Base-by-base conservation (phyloP, 305 asterid species). In the Fraxinus ornus region DNA sequence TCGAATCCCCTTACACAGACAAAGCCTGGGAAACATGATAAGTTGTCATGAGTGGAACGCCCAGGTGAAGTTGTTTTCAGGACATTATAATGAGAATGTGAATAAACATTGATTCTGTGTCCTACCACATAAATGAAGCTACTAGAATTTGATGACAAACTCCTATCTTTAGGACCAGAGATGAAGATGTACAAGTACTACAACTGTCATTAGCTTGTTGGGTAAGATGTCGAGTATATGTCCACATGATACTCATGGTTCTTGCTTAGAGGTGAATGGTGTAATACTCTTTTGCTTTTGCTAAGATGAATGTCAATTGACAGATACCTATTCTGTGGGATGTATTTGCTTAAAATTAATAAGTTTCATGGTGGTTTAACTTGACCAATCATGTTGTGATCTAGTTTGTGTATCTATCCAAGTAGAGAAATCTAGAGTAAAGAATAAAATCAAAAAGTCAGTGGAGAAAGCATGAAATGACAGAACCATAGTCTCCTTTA, bases 1-100 rank as follows among this genome's bases (percentile, higher is more conserved):
- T 95, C 99, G 80, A 95, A 95, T 70, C 98, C 99, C 85, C 98
- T 89, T 35, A 95, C 98, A 80, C 98, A 95, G 71, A 95, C 97
- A 78, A 91, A 93, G 62, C 98, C 97, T 94, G 95, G 12, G 84
- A 68, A 83, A 84, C 37, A 83, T 17, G 19, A 39, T 28, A 80
- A 82, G n/a, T n/a, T n/a, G n/a, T 83, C 75, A 81, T 32, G 68
- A 85, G 75, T 47, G 39, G 4, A 30, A 78, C 24, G 17, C 19
- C 44, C 39, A 55, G 79, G 24, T 3, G 49, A 47, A 78, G 74
- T 26, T 36, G 74, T 26, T 36, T 73, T 83, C 15, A 30, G 75
- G 39, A 30, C 8, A 70, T 28, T 3, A 30, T 30, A 4, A 4
- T 28, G 10, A 13, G 22, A 28, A 12, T 24, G 33, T 62, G n/a